Evolutionary conservation across 2,329 filamentous ascomycete genomes (phyloP), one percentile per base, ranked within the genome.

Genomic region (Pyrenophora seminiperda): DNA sequence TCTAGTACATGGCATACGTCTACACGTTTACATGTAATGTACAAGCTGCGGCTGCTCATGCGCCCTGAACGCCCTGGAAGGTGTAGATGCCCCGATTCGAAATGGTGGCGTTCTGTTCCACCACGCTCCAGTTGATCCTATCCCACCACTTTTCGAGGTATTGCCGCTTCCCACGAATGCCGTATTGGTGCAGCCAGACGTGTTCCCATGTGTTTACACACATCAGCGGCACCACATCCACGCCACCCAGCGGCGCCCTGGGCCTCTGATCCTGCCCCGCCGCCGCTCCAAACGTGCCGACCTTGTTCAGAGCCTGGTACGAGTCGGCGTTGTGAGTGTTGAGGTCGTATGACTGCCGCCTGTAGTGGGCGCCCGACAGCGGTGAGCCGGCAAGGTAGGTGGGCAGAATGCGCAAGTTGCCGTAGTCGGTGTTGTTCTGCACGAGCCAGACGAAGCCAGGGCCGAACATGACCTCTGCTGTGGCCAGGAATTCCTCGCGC

Each of bases 151-250:
- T 80, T 70, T 89, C 82, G 44, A 92, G 79, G 73, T 84, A 99
- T 43, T 78, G 75, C 44, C 80, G 78, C 84, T 97, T 99, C 41
- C 90, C 91, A 36, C 79, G 80, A 47, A 86, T 73, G 4, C 87
- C 87, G 74, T 89, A 97, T 73, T 97, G 91, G 47, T 83, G 82
- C 72, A 97, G 77, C 84, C 89, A 99, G 7, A 88, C 87, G 75
- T 97, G 94, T 79, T 97, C 88, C 94, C 94, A 99, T 4, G 91
- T 96, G 76, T 91, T 97, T 52, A 97, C 82, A 71, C 93, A 97
- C 63, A 99, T 78, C 53, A 97, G 79, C 10, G 93, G 92, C 48
- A 85, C 79, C 27, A 92, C 74, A 40, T 88, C 81, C 57, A 84
- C 81, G 50, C 86, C 87, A 31, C 88, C 88, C 1, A 88, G 85